Percentiles rank a stretch among this genome's conserved stretches.
Conservation (phyloP, 192 early-diverging fungal genomes). For the Backusella macrospora region DNA sequence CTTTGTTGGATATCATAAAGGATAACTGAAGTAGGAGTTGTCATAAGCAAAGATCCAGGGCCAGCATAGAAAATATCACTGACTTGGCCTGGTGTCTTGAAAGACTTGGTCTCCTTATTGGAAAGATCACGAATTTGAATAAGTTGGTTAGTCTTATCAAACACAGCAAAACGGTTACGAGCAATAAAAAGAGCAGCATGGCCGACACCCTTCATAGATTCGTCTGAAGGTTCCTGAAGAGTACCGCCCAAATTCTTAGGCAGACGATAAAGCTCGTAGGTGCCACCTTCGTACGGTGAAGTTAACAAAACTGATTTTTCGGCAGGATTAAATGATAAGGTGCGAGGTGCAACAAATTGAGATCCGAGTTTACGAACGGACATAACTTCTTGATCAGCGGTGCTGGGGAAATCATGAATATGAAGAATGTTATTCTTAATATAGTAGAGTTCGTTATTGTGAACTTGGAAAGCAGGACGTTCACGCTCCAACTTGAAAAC, state of each 20-base stretch:
- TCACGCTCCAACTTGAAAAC: conserved; percentile 99
- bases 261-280: conserved; percentile 87
- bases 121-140: conserved; percentile 87
- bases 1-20: conserved; percentile 91
- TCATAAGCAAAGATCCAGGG: conserved; percentile 80
- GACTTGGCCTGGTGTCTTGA: conserved; percentile 76
- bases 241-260: conserved; percentile 74
- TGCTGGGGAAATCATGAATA: conserved; percentile 77
- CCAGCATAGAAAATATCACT: conserved; percentile 91
- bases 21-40: conserved; percentile 85
- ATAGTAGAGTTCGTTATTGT: conserved; percentile 86
- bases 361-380: conserved; percentile 76
- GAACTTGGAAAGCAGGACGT: conserved; percentile 85
- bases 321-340: conserved; percentile 93
- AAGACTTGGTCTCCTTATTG: conserved; percentile 88
- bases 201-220: conserved; percentile 81
- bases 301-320: conserved; percentile 90
- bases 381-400: conserved; percentile 77
- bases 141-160: conserved; percentile 83
- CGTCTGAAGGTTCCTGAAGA: conserved; percentile 57
- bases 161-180: conserved; percentile 96
- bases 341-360: conserved; percentile 74
- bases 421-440: conserved; percentile 88
- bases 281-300: conserved; percentile 83
- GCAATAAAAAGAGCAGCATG: conserved; percentile 90